Evolutionary conservation across 192 early-diverging fungal species (phyloP), one percentile per base, ranked within the genome.

Genomic region (Backusella parvicylindrica): DNA sequence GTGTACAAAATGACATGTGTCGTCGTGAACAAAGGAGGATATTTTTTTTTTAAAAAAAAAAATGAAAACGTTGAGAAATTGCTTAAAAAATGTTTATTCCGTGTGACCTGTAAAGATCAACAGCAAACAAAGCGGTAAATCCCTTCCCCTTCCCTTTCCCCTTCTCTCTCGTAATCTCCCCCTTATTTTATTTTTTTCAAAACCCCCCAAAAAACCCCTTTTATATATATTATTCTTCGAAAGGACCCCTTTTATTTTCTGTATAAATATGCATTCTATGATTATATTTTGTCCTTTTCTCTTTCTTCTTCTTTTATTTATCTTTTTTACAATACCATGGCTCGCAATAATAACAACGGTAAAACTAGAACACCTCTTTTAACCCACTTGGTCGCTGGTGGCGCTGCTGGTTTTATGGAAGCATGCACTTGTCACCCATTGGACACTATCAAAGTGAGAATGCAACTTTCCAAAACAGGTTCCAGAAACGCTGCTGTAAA

Each of bases 361-460:
- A 32, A 40, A 13, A 75, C 67, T 11, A 67, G 32, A 31, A 75
- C 74, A 33, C 47, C 91, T 50, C 86, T 95, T 26, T 81, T 89
- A 18, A 90, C 90, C 21, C 95, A 97, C 82, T 85, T 97, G 74
- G 72, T 97, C 21, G 93, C 95, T 6, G 97, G 96, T 67, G 97
- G 95, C n/a, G 78, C 92, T 3, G 97, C 97, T 0, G 97, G 95
- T 2, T 87, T 93, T 68, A 92, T 90, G 83, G 95, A 98, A 81
- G 92, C 96, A 7, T 83, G 93, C 64, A 89, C 89, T 70, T 98
- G 95, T 81, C 93, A 98, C 71, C 96, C 96, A 6, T 84, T 98
- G 32, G 97, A 98, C 80, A 98, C 97, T 4, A 95, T 98, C 86
- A 98, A 98, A 85, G 97, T 98, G 68, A 90, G 97, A 71, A 94